Conservation (phyloP, 305 asterid genomes). For the Fraxinus floribunda region DNA sequence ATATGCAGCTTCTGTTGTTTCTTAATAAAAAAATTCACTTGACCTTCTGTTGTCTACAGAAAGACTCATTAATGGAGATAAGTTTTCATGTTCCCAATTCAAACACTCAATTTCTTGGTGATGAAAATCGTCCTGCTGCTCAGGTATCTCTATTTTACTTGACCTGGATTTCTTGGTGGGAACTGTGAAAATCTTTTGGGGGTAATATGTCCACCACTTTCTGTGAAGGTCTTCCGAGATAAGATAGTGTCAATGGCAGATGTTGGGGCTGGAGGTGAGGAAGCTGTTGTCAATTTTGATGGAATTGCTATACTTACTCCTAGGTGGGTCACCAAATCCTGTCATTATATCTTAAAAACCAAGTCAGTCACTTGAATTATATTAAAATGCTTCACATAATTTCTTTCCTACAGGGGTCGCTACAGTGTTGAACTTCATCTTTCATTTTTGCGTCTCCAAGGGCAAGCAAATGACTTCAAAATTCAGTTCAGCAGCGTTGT, state of each 20-base stretch:
- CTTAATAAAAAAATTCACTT: not conserved
- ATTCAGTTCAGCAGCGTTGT: slow-evolving; percentile 97
- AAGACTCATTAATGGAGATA: slow-evolving; percentile 97
- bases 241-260: slow-evolving; percentile 91
- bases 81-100: slow-evolving; percentile 94
- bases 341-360: not conserved
- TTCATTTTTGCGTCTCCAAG: slow-evolving; percentile 93
- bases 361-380: slow-evolving; percentile 16
- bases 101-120: slow-evolving; percentile 93
- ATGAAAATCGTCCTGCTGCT: slow-evolving; percentile 87
- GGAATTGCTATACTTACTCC: slow-evolving; percentile 93
- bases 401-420: slow-evolving; percentile 66
- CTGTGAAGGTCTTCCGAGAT: slow-evolving; percentile 78
- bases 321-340: slow-evolving; percentile 48
- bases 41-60: slow-evolving; percentile 40
- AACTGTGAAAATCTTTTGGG: not conserved
- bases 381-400: slow-evolving; percentile 14
- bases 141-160: slow-evolving; percentile 49
- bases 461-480: slow-evolving; percentile 97
- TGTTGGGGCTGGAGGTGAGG: slow-evolving; percentile 95
- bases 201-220: not conserved
- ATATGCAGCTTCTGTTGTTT: not conserved
- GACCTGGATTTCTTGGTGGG: not conserved
- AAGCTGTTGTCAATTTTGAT: slow-evolving; percentile 88
- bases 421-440: slow-evolving; percentile 91